Percentiles rank a stretch among this genome's conserved stretches.
phyloP scores from a whole-genome alignment of 1,284 basidiomycete species.

The Mycosarcoma maydis region DNA sequence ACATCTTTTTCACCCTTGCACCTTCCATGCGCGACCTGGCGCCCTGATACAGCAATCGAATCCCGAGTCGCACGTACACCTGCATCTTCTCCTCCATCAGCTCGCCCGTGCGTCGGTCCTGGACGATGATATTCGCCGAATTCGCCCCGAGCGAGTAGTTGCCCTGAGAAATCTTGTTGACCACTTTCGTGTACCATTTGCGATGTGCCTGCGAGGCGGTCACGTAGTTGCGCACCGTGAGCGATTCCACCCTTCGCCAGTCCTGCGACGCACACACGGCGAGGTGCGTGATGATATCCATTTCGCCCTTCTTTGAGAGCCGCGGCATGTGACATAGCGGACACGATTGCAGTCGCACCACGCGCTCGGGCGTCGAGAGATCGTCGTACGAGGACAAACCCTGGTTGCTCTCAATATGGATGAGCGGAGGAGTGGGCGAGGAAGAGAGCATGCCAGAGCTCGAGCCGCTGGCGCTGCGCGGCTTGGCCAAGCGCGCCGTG shows the following conservation, averaged over 20 bases:
- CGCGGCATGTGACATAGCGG: conserved; percentile 90
- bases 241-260: conserved; percentile 82
- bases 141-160: conserved; percentile 88
- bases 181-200: conserved; percentile 92
- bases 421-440: conserved; percentile 22
- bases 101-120: conserved; percentile 80
- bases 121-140: conserved; percentile 83
- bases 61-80: conserved; percentile 91
- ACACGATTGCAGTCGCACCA: conserved; percentile 93
- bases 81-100: conserved; percentile 97
- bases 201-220: conserved; percentile 94
- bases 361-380: conserved; percentile 72
- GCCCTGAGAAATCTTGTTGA: conserved; percentile 78
- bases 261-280: conserved; percentile 90
- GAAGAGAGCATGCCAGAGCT: conserved; percentile 27
- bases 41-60: conserved; percentile 90
- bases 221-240: conserved; percentile 86
- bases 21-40: conserved; percentile 90
- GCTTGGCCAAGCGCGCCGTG: neutral
- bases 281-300: conserved; percentile 86
- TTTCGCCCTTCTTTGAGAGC: conserved; percentile 83
- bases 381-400: conserved; percentile 14
- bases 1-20: conserved; percentile 78
- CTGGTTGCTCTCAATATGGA: conserved; percentile 35
- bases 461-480: conserved; percentile 12